These are phyloP conservation scores for Mortierella sp. DNA, from an alignment of 371 early-diverging fungal genomes.

Conservation along the genomic window DNA sequence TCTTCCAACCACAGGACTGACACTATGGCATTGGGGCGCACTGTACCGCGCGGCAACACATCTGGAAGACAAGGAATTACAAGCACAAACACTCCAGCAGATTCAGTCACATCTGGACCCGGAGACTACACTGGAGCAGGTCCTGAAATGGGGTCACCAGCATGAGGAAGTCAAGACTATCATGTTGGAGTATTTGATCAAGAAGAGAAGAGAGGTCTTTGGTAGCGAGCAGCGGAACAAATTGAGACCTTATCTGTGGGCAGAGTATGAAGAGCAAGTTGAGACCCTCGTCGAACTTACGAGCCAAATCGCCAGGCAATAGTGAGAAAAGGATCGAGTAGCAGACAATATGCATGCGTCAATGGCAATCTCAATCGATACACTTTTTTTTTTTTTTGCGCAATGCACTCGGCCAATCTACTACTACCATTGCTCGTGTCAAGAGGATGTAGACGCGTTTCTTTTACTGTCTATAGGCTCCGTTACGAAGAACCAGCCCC, in stretches of 20 bases:
- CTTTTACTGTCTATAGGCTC: too few species aligned
- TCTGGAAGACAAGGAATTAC: slow-evolving; percentile 27
- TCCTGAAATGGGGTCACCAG: slow-evolving; percentile 33
- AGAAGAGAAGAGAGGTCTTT: slow-evolving; percentile 34
- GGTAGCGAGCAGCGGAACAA: slow-evolving; percentile 29
- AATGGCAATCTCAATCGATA: too few species aligned
- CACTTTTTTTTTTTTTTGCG: too few species aligned
- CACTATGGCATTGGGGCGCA: slow-evolving; percentile 30
- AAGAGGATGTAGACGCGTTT: too few species aligned
- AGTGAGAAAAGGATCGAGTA: not conserved
- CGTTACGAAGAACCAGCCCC: too few species aligned
- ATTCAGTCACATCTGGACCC: slow-evolving; percentile 24
- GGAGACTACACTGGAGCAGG: slow-evolving; percentile 33
- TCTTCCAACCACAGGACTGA: not conserved
- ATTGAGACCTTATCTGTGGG: slow-evolving; percentile 39
- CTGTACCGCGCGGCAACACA: slow-evolving; percentile 25
- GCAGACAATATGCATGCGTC: too few species aligned
- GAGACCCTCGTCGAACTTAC: slow-evolving; percentile 42
- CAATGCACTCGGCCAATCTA: too few species aligned
- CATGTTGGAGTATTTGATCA: slow-evolving; percentile 32
- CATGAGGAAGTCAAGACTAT: slow-evolving; percentile 32
- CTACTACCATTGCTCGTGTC: too few species aligned
- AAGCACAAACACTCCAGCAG: slow-evolving; percentile 13
- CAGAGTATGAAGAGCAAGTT: slow-evolving; percentile 35
- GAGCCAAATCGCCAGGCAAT: slow-evolving; percentile 38